Conservation (phyloP, 768 basidiomycete species). For the Melanogaster broomeanus region DNA sequence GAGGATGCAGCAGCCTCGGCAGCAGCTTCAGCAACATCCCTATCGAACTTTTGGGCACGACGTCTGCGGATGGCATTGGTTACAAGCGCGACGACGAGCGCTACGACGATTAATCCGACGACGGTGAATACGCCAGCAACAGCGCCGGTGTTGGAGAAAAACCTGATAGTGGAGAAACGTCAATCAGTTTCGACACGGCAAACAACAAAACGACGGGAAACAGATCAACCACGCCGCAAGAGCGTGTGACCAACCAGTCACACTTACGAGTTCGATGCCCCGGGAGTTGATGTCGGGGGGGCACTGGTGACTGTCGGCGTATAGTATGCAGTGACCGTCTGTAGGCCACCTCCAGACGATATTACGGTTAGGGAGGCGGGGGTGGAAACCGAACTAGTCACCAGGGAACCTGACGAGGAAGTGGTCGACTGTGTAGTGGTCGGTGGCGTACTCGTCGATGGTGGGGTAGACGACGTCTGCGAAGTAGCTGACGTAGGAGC, state of each 20-base stretch:
- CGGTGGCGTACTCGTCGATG: slow-evolving; percentile 7
- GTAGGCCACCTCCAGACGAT: slow-evolving; percentile 1
- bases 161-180: slow-evolving; percentile 38
- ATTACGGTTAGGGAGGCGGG: slow-evolving; percentile 2
- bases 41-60: slow-evolving; percentile 63
- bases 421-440: background rate
- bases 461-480: background rate
- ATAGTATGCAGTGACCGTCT: slow-evolving; percentile 10
- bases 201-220: background rate
- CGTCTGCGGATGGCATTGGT: slow-evolving; percentile 61
- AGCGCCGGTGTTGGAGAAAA: slow-evolving; percentile 72
- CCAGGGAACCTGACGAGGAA: slow-evolving; percentile 7
- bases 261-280: slow-evolving; percentile 29
- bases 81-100: slow-evolving; percentile 48
- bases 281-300: background rate
- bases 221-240: background rate
- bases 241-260: background rate
- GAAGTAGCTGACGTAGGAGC: background rate
- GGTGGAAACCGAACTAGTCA: background rate
- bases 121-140: slow-evolving; percentile 73
- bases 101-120: slow-evolving; percentile 62
- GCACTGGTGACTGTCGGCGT: background rate
- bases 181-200: slow-evolving; percentile 3
- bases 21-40: slow-evolving; percentile 73
- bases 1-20: slow-evolving; percentile 59